These are phyloP conservation scores for Xylaria polymorpha DNA, from an alignment of 2,329 filamentous ascomycete genomes.

Conservation along the genomic window DNA sequence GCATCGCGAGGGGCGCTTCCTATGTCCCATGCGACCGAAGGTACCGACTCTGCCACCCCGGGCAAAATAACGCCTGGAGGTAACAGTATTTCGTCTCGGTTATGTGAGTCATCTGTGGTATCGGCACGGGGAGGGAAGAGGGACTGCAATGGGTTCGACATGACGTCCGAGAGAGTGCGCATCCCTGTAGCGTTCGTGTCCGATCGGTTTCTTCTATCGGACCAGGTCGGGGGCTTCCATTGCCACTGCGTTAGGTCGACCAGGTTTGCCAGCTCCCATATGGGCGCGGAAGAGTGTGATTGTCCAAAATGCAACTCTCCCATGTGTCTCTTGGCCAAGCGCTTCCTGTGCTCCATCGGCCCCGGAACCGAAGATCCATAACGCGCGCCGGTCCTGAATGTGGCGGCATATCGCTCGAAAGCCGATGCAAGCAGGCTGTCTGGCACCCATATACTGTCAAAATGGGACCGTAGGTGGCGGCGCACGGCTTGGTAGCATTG, in stretches of 20 bases:
- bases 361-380: conserved; percentile 59
- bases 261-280: conserved; percentile 61
- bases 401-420: conserved; percentile 59
- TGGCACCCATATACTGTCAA: conserved; percentile 67
- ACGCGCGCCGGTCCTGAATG: conserved; percentile 44
- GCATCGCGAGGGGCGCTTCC: conserved; percentile 34
- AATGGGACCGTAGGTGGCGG: conserved; percentile 53
- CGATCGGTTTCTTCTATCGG: conserved; percentile 42
- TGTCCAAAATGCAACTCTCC: conserved; percentile 60
- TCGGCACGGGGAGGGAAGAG: conserved; percentile 9
- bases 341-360: conserved; percentile 65
- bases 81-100: conserved; percentile 7
- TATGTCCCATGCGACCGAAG: conserved; percentile 26
- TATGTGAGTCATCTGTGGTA: not conserved
- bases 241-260: conserved; percentile 61
- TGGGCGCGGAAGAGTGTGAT: conserved; percentile 46
- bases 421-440: conserved; percentile 65
- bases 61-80: conserved; percentile 23
- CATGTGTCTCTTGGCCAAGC: conserved; percentile 65
- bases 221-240: conserved; percentile 62
- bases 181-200: not conserved
- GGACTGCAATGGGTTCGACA: conserved; percentile 8
- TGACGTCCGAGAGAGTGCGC: conserved; percentile 7
- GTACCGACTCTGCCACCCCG: conserved; percentile 27
- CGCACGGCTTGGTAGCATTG: conserved; percentile 62